Conservation (phyloP, 2,329 filamentous ascomycete species). For the Hypoxylon sp. region DNA sequence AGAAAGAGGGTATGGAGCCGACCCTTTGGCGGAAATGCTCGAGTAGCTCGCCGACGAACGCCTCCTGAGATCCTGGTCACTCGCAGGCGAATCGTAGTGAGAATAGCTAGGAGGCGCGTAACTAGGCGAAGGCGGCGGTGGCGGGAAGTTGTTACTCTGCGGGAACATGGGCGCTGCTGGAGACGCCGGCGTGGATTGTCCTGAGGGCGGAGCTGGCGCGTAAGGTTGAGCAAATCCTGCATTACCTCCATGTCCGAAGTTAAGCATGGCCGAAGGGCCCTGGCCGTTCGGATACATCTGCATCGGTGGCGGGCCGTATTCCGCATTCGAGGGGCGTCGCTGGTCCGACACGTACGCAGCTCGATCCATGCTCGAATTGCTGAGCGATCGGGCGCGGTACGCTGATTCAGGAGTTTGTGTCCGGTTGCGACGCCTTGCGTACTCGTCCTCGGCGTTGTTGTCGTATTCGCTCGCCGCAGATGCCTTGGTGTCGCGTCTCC, state of each 20-base stretch:
- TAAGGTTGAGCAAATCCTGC: slow-evolving; percentile 41
- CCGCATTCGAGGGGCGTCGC: slow-evolving; percentile 43
- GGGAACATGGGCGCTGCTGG: slow-evolving; percentile 42
- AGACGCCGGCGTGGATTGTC: slow-evolving; percentile 43
- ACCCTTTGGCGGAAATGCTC: slow-evolving; percentile 34
- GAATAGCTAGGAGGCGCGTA: slow-evolving; percentile 34
- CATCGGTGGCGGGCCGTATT: slow-evolving; percentile 42
- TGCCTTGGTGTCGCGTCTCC: slow-evolving; percentile 77
- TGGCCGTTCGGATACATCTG: slow-evolving; percentile 41
- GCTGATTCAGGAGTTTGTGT: slow-evolving; percentile 45
- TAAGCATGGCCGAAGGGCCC: slow-evolving; percentile 37
- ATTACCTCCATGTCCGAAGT: slow-evolving; percentile 40
- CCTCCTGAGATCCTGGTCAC: slow-evolving; percentile 38
- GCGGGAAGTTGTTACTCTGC: slow-evolving; percentile 24
- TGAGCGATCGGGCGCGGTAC: slow-evolving; percentile 44
- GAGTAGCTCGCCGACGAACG: slow-evolving; percentile 37
- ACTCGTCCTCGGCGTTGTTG: slow-evolving; percentile 68
- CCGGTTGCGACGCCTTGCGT: slow-evolving; percentile 37
- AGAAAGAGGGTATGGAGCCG: slow-evolving; percentile 23
- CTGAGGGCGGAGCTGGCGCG: slow-evolving; percentile 35
- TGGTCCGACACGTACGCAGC: slow-evolving; percentile 38
- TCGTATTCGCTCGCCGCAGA: slow-evolving; percentile 53
- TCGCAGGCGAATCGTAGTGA: slow-evolving; percentile 34
- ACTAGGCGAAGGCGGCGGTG: slow-evolving; percentile 35
- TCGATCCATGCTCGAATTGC: slow-evolving; percentile 46